These are phyloP conservation scores for Candida sphagnicola DNA, from an alignment of 805 yeast species.

Conservation along the genomic window DNA sequence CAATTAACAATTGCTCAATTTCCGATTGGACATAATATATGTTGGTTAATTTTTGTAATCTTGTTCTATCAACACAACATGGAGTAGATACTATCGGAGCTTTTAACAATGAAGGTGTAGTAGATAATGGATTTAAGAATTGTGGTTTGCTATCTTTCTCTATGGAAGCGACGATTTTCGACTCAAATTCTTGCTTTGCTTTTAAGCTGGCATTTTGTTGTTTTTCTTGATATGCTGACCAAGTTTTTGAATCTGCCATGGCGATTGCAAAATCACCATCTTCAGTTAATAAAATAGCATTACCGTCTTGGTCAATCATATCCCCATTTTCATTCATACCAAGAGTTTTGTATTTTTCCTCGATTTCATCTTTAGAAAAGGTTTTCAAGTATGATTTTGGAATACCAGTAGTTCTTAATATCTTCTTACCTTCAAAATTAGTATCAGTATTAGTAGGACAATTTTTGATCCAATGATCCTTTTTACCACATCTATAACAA, in stretches of 20 bases:
- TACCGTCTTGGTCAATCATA: slow-evolving; percentile 41
- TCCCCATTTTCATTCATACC: slow-evolving; percentile 41
- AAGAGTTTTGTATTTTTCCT: slow-evolving; percentile 33
- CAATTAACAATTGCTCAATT: slow-evolving; percentile 52
- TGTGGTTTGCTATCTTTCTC: slow-evolving; percentile 32
- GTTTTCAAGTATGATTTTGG: slow-evolving; percentile 90
- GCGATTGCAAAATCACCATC: slow-evolving; percentile 95
- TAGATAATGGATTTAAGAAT: slow-evolving; percentile 60
- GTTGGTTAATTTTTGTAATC: slow-evolving; percentile 52
- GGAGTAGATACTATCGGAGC: slow-evolving; percentile 76
- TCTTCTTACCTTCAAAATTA: slow-evolving; percentile 86
- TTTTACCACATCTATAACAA: slow-evolving; percentile 94
- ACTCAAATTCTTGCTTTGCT: slow-evolving; percentile 50
- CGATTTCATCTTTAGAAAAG: slow-evolving; percentile 72
- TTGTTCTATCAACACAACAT: slow-evolving; percentile 60
- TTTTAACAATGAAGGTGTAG: slow-evolving; percentile 44
- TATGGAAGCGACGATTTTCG: slow-evolving; percentile 25
- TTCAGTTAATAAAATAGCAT: slow-evolving; percentile 80
- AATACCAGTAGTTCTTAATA: slow-evolving; percentile 94
- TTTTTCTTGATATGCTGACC: slow-evolving; percentile 82
- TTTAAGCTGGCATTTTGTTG: slow-evolving; percentile 46
- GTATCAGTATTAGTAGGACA: slow-evolving; percentile 96
- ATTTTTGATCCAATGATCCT: slow-evolving; percentile 89
- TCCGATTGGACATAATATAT: slow-evolving; percentile 34
- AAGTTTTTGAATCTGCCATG: slow-evolving; percentile 88